Conservation (phyloP, 1,139 yeast genomes). For the Hansenula sp. region DNA sequence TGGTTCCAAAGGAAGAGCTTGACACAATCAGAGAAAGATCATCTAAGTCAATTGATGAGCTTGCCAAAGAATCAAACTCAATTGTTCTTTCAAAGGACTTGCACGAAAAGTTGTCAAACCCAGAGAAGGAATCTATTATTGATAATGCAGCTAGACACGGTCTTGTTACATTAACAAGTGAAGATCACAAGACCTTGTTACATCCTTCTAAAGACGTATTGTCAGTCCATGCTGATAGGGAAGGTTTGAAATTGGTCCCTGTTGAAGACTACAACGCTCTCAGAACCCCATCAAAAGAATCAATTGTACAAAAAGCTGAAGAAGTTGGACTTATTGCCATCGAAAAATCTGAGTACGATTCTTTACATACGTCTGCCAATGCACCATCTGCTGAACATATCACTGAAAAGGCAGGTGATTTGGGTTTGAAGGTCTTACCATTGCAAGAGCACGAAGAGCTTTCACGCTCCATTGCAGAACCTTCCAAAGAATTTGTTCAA, state of each 20-base stretch:
- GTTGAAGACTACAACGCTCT: constrained; percentile 20
- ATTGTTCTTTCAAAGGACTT: constrained; percentile 18
- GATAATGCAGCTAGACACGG: constrained; percentile 22
- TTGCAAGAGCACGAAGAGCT: neutral
- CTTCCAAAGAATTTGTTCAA: too few relatives aligned
- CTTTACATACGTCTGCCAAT: constrained; percentile 24
- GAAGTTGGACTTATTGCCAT: constrained; percentile 25
- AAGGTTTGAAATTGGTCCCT: constrained; percentile 28
- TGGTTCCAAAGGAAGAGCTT: constrained; percentile 38
- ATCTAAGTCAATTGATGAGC: constrained; percentile 12
- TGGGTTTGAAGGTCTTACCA: constrained; percentile 24
- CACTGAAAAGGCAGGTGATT: constrained; percentile 27
- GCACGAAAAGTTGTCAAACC: constrained; percentile 19
- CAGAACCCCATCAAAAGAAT: constrained; percentile 15
- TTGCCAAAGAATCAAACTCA: constrained; percentile 7
- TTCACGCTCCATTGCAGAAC: too few relatives aligned
- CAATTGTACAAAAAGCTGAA: constrained; percentile 29
- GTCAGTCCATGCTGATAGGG: constrained; percentile 19
- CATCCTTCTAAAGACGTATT: constrained; percentile 9
- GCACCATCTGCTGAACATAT: constrained; percentile 33
- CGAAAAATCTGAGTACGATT: constrained; percentile 23
- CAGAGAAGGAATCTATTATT: constrained; percentile 15
- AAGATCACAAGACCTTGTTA: constrained; percentile 25
- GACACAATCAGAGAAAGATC: constrained; percentile 15
- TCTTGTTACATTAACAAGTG: constrained; percentile 22